These are phyloP conservation scores for Thraustochytrium sp. DNA, from an alignment of 352 stramenopile genomes.

Conservation along the genomic window DNA sequence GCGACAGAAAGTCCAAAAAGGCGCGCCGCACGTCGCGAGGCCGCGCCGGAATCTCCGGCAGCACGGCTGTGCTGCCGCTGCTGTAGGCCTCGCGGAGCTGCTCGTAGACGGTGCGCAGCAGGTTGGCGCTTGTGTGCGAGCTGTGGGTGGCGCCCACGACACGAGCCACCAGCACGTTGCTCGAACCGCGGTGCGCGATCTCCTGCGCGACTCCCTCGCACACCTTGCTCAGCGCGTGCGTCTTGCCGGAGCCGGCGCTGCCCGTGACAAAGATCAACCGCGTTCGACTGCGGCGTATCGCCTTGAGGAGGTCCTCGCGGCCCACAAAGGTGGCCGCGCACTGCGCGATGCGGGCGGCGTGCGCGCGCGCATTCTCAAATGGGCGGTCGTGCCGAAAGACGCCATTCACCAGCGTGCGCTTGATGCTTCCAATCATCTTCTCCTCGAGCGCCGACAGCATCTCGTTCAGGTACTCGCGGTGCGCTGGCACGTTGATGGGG, in stretches of 20 bases:
- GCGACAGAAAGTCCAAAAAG: background rate
- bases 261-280: background rate
- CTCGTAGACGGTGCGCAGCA: background rate
- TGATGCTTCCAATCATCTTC: background rate
- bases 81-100: conserved; percentile 2
- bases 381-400: background rate
- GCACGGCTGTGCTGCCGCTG: too few relatives aligned
- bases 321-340: background rate
- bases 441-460: background rate
- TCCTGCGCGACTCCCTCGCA: background rate
- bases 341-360: background rate
- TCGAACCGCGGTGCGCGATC: background rate
- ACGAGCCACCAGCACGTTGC: background rate
- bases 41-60: background rate
- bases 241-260: background rate
- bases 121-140: background rate
- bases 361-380: background rate
- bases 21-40: background rate
- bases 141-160: background rate
- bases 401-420: background rate
- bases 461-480: background rate
- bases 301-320: background rate
- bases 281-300: background rate
- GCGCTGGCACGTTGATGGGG: background rate
- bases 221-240: background rate